These are phyloP conservation scores for Fusarium coffeatum DNA, from an alignment of 2,329 filamentous ascomycete species.

Conservation along the genomic window DNA sequence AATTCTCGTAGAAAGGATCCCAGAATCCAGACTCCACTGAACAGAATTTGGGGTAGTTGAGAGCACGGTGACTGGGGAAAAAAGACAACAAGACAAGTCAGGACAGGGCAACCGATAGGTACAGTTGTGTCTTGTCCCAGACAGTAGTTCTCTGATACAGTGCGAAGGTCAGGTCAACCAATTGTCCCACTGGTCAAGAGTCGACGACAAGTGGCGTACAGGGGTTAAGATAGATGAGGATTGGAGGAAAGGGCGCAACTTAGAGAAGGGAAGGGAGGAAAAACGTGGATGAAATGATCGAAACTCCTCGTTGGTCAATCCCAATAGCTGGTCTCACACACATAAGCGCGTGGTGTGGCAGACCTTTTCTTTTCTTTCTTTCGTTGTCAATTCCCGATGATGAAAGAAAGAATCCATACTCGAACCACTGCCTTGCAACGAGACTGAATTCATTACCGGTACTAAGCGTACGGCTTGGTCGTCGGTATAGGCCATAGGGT, in stretches of 20 bases:
- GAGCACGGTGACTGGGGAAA: conserved; percentile 39
- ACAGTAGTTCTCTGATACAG: conserved; percentile 3
- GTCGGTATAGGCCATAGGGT: not conserved
- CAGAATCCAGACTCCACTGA: conserved; percentile 39
- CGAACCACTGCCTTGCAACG: not conserved
- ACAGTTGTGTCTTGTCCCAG: conserved; percentile 2
- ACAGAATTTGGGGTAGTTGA: conserved; percentile 44
- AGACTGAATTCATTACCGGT: conserved; percentile 10
- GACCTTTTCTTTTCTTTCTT: conserved; percentile 18
- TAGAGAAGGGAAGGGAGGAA: conserved; percentile 40
- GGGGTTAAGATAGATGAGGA: conserved; percentile 33
- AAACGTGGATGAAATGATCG: conserved; percentile 44
- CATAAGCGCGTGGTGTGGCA: conserved; percentile 34
- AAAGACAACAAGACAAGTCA: not conserved
- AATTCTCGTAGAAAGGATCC: conserved; percentile 26
- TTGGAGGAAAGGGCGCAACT: conserved; percentile 8
- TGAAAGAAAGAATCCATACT: not conserved
- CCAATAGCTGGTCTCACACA: conserved; percentile 35
- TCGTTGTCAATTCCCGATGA: conserved; percentile 18
- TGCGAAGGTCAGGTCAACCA: conserved; percentile 5
- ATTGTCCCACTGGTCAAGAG: conserved; percentile 27
- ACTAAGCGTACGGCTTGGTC: conserved; percentile 17
- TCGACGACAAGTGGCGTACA: conserved; percentile 39
- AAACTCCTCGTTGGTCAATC: conserved; percentile 32
- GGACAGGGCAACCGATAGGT: conserved; percentile 3